Percentiles rank a stretch among this genome's conserved stretches.
Evolutionary conservation across 805 yeast species (phyloP).

Genomic region (Lipomyces chichibuensis): DNA sequence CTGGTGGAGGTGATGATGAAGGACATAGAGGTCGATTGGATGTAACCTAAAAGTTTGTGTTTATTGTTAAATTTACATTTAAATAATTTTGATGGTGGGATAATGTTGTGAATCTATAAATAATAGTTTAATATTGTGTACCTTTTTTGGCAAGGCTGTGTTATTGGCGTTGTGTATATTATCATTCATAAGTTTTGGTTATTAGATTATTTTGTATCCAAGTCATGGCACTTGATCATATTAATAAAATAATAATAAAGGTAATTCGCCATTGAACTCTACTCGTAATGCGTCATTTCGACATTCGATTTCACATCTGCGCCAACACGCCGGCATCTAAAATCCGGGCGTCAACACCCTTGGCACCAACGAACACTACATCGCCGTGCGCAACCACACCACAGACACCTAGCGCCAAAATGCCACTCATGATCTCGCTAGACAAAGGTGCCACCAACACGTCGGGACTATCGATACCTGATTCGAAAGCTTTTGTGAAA

Average conservation of each 20-base stretch:
- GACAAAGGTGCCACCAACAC: constrained; percentile 18
- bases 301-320: not conserved
- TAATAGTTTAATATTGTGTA: not conserved
- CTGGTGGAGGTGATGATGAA: not conserved
- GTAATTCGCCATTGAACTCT: not conserved
- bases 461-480: constrained; percentile 33
- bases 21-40: not conserved
- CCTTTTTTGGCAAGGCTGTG: not conserved
- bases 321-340: constrained; percentile 23
- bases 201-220: not conserved
- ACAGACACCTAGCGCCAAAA: constrained; percentile 24
- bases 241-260: not conserved
- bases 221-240: not conserved
- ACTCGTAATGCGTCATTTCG: not conserved
- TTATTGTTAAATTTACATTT: not conserved
- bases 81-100: not conserved
- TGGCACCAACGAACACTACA: constrained; percentile 21
- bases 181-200: not conserved
- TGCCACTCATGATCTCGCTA: constrained; percentile 5
- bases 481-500: constrained; percentile 18
- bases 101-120: not conserved
- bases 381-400: constrained; percentile 15
- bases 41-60: not conserved
- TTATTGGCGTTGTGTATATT: not conserved
- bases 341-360: constrained; percentile 27